Evolutionary conservation across 768 basidiomycete species (phyloP), one percentile per base, ranked within the genome.

Genomic region (Kwoniella botswanensis): DNA sequence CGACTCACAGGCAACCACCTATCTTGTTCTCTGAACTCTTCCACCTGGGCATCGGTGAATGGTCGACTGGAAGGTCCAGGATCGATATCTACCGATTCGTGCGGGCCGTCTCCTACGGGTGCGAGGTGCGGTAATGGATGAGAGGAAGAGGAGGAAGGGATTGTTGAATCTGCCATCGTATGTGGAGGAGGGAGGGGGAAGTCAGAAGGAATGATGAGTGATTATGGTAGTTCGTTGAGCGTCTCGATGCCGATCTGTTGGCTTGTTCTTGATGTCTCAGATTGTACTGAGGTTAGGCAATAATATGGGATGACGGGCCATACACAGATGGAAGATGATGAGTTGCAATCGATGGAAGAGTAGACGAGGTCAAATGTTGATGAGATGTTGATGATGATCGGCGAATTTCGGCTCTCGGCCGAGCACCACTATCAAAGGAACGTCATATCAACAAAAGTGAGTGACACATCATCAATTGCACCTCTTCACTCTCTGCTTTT

Each of bases 11-110:
- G 94, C n/a, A 96, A 87, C 84, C 92, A 96, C 21, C 94, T 89
- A 85, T 97, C 94, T 82, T 96, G 94, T 83, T 97, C 94, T 76
- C 92, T 88, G 84, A 94, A 97, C 82, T 96, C 93, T 54, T 93
- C 93, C 54, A 96, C 90, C 82, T 96, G 93, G 74, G 92, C 90
- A 75, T 97, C 94, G 2, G 93, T 97, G 76, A 95, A 85, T 2
- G 71, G 67, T 44, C 68, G 12, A 58, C 26, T 63, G n/a, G 68
- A 70, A 10, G 68, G 58, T 52, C 56, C 68, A 11, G 60, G 7
- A 41, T 60, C 58, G 2, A 56, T 35, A 50, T 65, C 63, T 4
- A 50, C 43, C 12, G 62, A 52, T 46, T 64, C 68, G 21, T 57
- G 63, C 1, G 70, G 46, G 0, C 57, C 55, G 4, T 67, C 46